These are phyloP conservation scores for Penicillium dipodomyicola DNA, from an alignment of 495 filamentous ascomycete genomes.

Conservation along the genomic window DNA sequence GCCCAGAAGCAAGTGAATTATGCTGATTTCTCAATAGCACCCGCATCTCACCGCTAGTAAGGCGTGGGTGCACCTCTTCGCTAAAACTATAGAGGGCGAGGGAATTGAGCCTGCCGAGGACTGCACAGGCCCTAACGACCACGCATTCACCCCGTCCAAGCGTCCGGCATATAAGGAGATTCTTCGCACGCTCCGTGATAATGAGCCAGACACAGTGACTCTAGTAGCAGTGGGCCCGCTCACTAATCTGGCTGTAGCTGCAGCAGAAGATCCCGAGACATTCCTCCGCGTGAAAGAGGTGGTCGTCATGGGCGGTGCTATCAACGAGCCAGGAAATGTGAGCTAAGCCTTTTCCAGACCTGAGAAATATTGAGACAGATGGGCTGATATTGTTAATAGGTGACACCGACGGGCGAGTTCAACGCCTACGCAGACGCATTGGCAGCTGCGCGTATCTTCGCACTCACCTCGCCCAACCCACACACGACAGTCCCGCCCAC, in stretches of 20 bases:
- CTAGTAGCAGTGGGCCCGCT: conserved; percentile 87
- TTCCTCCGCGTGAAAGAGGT: conserved; percentile 89
- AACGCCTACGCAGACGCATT: conserved; percentile 79
- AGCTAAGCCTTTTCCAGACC: conserved; percentile 15
- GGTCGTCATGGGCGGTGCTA: conserved; percentile 94
- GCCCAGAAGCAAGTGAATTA: conserved; percentile 8
- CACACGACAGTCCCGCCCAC: conserved; percentile 65
- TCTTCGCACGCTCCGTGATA: conserved; percentile 71
- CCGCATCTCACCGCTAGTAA: conserved; percentile 81
- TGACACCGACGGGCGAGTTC: conserved; percentile 77
- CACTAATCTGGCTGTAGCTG: conserved; percentile 87
- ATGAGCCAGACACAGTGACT: conserved; percentile 79
- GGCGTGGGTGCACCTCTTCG: conserved; percentile 82
- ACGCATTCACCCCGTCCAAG: conserved; percentile 69
- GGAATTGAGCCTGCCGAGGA: conserved; percentile 37
- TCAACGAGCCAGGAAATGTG: conserved; percentile 75
- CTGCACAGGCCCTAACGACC: conserved; percentile 33
- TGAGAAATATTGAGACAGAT: not conserved
- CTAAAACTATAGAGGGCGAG: conserved; percentile 41
- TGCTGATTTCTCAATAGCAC: conserved; percentile 52
- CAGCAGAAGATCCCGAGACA: conserved; percentile 76
- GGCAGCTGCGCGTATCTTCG: conserved; percentile 84
- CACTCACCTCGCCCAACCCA: conserved; percentile 80
- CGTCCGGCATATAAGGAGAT: conserved; percentile 77
- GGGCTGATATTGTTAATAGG: conserved; percentile 29